These are phyloP conservation scores for Aspergillus neoniger DNA, from an alignment of 2,329 filamentous ascomycete genomes.

Conservation along the genomic window DNA sequence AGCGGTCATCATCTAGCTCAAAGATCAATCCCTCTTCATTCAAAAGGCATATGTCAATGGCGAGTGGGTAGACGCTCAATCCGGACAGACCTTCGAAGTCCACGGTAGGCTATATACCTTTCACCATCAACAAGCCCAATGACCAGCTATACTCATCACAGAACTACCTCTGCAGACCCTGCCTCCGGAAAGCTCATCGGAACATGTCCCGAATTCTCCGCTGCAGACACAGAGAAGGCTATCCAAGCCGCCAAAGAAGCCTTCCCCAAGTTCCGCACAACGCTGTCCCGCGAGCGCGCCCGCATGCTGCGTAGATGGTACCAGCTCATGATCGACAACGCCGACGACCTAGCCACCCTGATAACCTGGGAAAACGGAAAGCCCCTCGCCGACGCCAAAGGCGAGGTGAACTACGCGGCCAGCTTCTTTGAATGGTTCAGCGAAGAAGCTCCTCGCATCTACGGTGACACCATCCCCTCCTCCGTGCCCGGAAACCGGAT, in stretches of 20 bases:
- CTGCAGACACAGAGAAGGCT: constrained; percentile 74
- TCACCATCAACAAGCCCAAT: neutral
- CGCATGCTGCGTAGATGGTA: constrained; percentile 68
- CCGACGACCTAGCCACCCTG: constrained; percentile 65
- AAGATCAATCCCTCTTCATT: constrained; percentile 80
- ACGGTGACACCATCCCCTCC: constrained; percentile 64
- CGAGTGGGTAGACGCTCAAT: constrained; percentile 82
- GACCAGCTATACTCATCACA: neutral
- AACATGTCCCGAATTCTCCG: constrained; percentile 77
- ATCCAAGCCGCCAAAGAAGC: constrained; percentile 81
- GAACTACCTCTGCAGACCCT: constrained; percentile 61
- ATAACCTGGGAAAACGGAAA: constrained; percentile 73
- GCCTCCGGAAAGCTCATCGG: constrained; percentile 79
- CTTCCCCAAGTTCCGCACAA: constrained; percentile 61
- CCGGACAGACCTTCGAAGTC: constrained; percentile 89
- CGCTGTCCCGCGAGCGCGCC: constrained; percentile 61
- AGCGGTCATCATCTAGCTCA: constrained; percentile 56
- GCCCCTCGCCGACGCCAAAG: constrained; percentile 61
- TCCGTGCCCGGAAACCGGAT: constrained; percentile 61
- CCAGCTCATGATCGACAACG: constrained; percentile 65
- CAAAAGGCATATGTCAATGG: constrained; percentile 85
- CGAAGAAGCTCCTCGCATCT: constrained; percentile 60
- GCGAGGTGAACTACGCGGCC: constrained; percentile 61
- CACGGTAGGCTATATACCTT: constrained; percentile 52
- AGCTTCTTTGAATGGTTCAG: constrained; percentile 66